Conservation (phyloP, 2,329 filamentous ascomycete species). For the Penicillium concentricum region DNA sequence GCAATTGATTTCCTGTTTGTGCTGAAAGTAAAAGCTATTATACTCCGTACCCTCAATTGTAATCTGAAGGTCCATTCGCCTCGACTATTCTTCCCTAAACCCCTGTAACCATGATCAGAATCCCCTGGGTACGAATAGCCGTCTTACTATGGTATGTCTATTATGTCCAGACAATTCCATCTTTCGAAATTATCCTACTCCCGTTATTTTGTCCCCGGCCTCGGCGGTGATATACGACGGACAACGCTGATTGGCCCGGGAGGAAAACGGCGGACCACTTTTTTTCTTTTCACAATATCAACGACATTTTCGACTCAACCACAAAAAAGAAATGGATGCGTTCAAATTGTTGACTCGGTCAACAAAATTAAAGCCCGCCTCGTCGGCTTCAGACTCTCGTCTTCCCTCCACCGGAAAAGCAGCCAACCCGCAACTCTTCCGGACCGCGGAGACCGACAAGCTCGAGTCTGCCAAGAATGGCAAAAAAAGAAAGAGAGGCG, state of each 20-base stretch:
- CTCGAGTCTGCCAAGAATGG: constrained; percentile 29
- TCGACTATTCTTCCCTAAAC: background rate
- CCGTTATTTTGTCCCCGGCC: background rate
- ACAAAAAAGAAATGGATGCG: constrained; percentile 42
- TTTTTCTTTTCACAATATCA: constrained; percentile 28
- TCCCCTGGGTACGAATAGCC: background rate
- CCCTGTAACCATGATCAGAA: background rate
- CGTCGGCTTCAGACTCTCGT: constrained; percentile 28
- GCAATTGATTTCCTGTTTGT: constrained; percentile 15
- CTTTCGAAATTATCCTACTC: background rate
- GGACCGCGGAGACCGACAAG: constrained; percentile 29
- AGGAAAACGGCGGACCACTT: constrained; percentile 22
- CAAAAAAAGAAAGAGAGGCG: constrained; percentile 40
- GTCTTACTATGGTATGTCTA: background rate
- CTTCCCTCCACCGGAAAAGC: constrained; percentile 44
- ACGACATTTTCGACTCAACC: constrained; percentile 10
- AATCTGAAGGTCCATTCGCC: background rate
- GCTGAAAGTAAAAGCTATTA: background rate
- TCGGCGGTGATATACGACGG: background rate
- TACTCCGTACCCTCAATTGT: background rate
- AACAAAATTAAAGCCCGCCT: constrained; percentile 41
- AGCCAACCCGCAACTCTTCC: constrained; percentile 40
- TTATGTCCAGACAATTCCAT: background rate
- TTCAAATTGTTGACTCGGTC: constrained; percentile 47
- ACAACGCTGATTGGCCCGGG: constrained; percentile 35